Base-by-base conservation (phyloP, 1,284 basidiomycete species). In the Paramarasmius palmivorus region DNA sequence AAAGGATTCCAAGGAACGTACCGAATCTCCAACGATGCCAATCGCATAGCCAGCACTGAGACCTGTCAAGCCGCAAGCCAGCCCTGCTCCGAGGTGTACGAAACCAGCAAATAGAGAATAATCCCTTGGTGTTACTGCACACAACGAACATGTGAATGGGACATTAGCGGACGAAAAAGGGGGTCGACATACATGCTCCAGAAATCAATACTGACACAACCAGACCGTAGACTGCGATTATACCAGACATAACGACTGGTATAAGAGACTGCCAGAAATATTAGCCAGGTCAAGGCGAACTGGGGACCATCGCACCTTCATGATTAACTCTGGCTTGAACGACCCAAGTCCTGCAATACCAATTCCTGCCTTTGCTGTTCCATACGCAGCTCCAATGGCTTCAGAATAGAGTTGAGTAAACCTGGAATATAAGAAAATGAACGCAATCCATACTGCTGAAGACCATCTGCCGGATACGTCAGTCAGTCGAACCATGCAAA, bases 21-120 rank as follows among this genome's bases (percentile, higher is more conserved):
- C 95, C 20, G 95, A 87, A 67, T 99, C 96, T 53, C 95, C 96
- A 23, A 98, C 93, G 57, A 90, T 85, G 29, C 96, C 96, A 68
- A 99, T 96, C n/a, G 96, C 95, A 67, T 95, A 96, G 6, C 96
- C 96, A 2, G 96, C 96, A n/a, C 95, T 91, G 44, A 99, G 73
- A 55, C 96, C 96, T 12, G 96, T 95, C 60, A 93, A 73, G 15
- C 95, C 95, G 67, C 93, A 95, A 5, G 93, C 86, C 29, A 98
- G 76, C 25, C 97, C 96, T 10, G 96, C 97, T 9, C 90, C 94
- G 25, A 99, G 86, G 70, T 99, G 96, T 44, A 97, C 82, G 71
- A 97, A 97, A 38, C 97, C 96, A 15, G 87, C 83, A 65, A 88
- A 93, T 42, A 93, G 80, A 26, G 90, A 83, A 65, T 86, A 90